Percentiles rank a stretch among this genome's conserved stretches.
These are phyloP conservation scores for Schizophyllum commune DNA, from an alignment of 1,284 basidiomycete genomes.

Conservation along the genomic window DNA sequence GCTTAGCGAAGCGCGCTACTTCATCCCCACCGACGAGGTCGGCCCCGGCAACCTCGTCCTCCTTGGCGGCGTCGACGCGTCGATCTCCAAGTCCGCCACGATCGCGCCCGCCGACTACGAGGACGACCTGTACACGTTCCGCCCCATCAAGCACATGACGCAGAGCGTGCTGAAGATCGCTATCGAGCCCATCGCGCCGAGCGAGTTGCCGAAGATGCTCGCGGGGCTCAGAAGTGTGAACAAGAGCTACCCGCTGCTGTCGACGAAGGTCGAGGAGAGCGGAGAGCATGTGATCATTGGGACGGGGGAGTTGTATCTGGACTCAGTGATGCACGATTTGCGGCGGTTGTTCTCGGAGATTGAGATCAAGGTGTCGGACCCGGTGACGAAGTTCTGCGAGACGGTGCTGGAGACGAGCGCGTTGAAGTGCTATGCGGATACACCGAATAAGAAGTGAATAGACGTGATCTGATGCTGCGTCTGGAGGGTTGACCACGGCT, in stretches of 20 bases:
- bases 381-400: constrained; percentile 97
- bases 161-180: constrained; percentile 98
- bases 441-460: constrained; percentile 94
- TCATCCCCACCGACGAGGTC: constrained; percentile 81
- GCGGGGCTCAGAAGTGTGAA: constrained; percentile 95
- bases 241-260: constrained; percentile 92
- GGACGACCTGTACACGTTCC: constrained; percentile 90
- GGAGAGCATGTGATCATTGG: constrained; percentile 97
- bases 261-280: constrained; percentile 96
- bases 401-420: constrained; percentile 98
- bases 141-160: constrained; percentile 92
- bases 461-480: too few species aligned
- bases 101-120: constrained; percentile 68
- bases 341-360: constrained; percentile 92
- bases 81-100: constrained; percentile 94
- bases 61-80: constrained; percentile 88
- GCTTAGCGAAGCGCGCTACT: constrained; percentile 85
- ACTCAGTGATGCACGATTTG: constrained; percentile 96
- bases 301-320: constrained; percentile 95
- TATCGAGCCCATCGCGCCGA: constrained; percentile 96
- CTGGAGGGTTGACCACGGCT: too few species aligned
- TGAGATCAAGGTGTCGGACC: constrained; percentile 99
- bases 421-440: constrained; percentile 97
- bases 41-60: constrained; percentile 92
- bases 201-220: constrained; percentile 98